Conservation (phyloP, 768 basidiomycete species). For the Chlorophyllum brunneum region DNA sequence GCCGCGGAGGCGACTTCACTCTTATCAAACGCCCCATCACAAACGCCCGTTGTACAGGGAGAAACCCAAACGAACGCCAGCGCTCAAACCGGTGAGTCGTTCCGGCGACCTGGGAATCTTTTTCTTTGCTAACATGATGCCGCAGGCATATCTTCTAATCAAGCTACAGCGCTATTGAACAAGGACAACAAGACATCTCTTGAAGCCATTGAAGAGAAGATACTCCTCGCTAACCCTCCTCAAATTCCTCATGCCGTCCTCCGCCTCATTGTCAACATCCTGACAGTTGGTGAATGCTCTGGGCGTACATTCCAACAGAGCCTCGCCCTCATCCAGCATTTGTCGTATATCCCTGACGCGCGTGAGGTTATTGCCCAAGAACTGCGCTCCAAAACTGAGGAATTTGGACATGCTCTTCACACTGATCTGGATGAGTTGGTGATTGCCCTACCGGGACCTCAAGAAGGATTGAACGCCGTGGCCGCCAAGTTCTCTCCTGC, state of each 20-base stretch:
- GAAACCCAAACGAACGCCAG: background rate
- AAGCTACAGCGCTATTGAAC: constrained; percentile 9
- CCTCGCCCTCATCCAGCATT: constrained; percentile 85
- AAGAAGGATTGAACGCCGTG: constrained; percentile 60
- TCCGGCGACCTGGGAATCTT: background rate
- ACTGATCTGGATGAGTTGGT: constrained; percentile 77
- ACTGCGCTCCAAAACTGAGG: constrained; percentile 80
- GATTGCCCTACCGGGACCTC: constrained; percentile 51
- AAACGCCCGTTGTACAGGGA: constrained; percentile 2
- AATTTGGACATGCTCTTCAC: constrained; percentile 74
- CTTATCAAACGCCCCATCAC: constrained; percentile 13
- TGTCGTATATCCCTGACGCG: constrained; percentile 85
- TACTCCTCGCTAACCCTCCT: constrained; percentile 68
- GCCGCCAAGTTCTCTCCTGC: constrained; percentile 91
- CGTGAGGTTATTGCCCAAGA: constrained; percentile 89
- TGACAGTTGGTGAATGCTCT: constrained; percentile 97
- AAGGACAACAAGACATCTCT: constrained; percentile 22
- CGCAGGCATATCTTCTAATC: constrained; percentile 5
- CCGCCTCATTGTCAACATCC: constrained; percentile 90
- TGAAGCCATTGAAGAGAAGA: constrained; percentile 42
- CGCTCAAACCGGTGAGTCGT: constrained; percentile 6
- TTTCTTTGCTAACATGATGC: background rate
- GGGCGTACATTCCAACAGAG: constrained; percentile 95
- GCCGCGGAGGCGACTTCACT: constrained; percentile 22
- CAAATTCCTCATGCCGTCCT: constrained; percentile 83